phyloP scores from a whole-genome alignment of 2,329 filamentous ascomycete species.

The Colletotrichum theobromicola region DNA sequence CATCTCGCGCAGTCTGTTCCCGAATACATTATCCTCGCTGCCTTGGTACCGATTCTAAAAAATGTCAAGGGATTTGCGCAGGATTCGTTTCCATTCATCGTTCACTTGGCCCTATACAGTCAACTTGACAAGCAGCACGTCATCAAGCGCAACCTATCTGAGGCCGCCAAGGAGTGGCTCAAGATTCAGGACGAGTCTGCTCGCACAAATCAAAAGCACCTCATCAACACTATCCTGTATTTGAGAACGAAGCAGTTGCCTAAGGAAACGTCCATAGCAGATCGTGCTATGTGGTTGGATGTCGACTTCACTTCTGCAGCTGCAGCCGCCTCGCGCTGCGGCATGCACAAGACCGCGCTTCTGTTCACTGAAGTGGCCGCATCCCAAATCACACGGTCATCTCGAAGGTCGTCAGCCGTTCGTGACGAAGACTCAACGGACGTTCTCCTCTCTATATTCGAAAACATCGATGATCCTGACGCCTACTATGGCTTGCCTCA shows the following conservation, averaged over 20 bases:
- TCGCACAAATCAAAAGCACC: slow-evolving; percentile 64
- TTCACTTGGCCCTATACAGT: slow-evolving; percentile 79
- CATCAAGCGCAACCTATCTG: slow-evolving; percentile 69
- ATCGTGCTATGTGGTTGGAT: slow-evolving; percentile 85
- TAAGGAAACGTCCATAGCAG: slow-evolving; percentile 77
- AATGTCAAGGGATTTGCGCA: slow-evolving; percentile 74
- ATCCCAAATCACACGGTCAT: slow-evolving; percentile 59
- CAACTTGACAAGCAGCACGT: slow-evolving; percentile 67
- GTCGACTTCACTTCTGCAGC: slow-evolving; percentile 77
- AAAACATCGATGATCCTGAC: slow-evolving; percentile 93
- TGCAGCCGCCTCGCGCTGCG: slow-evolving; percentile 74
- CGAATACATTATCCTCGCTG: slow-evolving; percentile 71
- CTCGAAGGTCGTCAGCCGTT: slow-evolving; percentile 69
- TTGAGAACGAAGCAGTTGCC: slow-evolving; percentile 81
- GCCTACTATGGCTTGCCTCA: slow-evolving; percentile 92
- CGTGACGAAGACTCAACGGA: slow-evolving; percentile 64
- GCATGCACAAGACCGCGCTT: slow-evolving; percentile 86
- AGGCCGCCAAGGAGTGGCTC: slow-evolving; percentile 69
- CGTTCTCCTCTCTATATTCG: slow-evolving; percentile 82
- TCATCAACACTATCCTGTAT: slow-evolving; percentile 84
- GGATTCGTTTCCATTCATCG: slow-evolving; percentile 79
- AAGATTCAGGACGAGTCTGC: slow-evolving; percentile 39
- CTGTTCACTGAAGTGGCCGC: slow-evolving; percentile 79
- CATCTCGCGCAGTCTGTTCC: slow-evolving; percentile 64
- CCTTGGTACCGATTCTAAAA: slow-evolving; percentile 69